These are phyloP conservation scores for Echria macrotheca DNA, from an alignment of 495 filamentous ascomycete species.

Conservation along the genomic window DNA sequence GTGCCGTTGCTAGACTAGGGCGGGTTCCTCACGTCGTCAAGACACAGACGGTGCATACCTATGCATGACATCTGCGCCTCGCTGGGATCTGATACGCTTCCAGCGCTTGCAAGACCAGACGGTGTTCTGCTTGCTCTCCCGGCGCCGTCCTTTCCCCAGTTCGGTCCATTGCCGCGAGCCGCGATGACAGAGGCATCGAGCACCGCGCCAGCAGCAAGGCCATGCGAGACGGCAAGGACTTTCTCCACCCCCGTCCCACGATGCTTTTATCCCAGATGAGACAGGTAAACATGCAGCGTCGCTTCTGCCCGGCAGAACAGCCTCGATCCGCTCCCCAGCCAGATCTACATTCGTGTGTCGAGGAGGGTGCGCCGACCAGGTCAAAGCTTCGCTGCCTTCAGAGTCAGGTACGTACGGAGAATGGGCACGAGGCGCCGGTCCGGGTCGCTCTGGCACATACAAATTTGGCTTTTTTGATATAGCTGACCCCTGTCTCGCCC, in stretches of 20 bases:
- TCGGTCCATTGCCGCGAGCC: slow-evolving; percentile 11
- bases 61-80: too few relatives aligned
- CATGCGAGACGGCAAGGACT: slow-evolving; percentile 22
- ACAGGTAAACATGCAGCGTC: slow-evolving; percentile 26
- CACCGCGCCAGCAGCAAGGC: slow-evolving; percentile 7
- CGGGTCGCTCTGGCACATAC: slow-evolving; percentile 4
- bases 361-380: slow-evolving; percentile 3
- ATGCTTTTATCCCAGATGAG: slow-evolving; percentile 30
- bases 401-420: too few relatives aligned
- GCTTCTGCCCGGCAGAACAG: slow-evolving; percentile 26
- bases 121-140: too few relatives aligned
- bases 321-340: slow-evolving; percentile 15
- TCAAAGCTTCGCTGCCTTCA: slow-evolving; percentile 10
- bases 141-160: too few relatives aligned
- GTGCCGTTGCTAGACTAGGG: too few relatives aligned
- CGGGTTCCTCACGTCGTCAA: too few relatives aligned
- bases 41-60: too few relatives aligned
- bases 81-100: too few relatives aligned
- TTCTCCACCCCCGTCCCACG: slow-evolving; percentile 22
- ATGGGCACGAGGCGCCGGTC: slow-evolving; percentile 1
- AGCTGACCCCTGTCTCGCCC: not conserved
- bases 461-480: slow-evolving; percentile 6
- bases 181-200: slow-evolving; percentile 6
- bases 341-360: slow-evolving; percentile 7
- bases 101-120: too few relatives aligned